Evolutionary conservation across 257 asterid species (phyloP).

Genomic region (Nicotiana sylvestris): DNA sequence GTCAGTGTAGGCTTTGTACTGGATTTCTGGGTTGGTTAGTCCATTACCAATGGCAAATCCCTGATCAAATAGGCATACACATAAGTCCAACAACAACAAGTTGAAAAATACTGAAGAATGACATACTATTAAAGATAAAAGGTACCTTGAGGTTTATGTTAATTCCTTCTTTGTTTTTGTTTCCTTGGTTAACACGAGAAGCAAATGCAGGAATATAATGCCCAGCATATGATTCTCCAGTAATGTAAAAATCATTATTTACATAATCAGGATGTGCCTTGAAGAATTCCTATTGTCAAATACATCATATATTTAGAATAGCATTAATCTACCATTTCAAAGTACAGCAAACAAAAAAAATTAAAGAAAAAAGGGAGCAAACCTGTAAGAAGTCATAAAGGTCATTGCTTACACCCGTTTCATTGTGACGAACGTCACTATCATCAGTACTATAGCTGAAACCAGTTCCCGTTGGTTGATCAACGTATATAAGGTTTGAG

Average conservation of each 20-base stretch:
- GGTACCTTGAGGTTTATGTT: slow-evolving; percentile 27
- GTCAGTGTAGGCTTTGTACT: slow-evolving; percentile 37
- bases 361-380: neutral
- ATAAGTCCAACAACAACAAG: neutral
- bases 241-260: slow-evolving; percentile 40
- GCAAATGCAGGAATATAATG: slow-evolving; percentile 56
- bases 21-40: slow-evolving; percentile 43
- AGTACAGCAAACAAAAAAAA: neutral
- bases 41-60: slow-evolving; percentile 52
- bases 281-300: slow-evolving; percentile 34
- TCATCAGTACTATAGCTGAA: slow-evolving; percentile 29
- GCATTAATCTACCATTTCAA: neutral
- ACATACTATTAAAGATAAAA: neutral
- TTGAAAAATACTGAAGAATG: neutral
- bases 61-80: slow-evolving; percentile 11
- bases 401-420: slow-evolving; percentile 25
- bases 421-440: slow-evolving; percentile 23
- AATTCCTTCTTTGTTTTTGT: slow-evolving; percentile 23
- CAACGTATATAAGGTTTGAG: slow-evolving; percentile 40
- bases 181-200: slow-evolving; percentile 29
- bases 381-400: slow-evolving; percentile 46
- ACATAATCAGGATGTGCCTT: slow-evolving; percentile 36
- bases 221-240: slow-evolving; percentile 64
- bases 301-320: neutral
- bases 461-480: slow-evolving; percentile 52